Percentiles rank a stretch among this genome's conserved stretches.
These are phyloP conservation scores for Coniochaeta sp. DNA, from an alignment of 2,329 filamentous ascomycete species.

Conservation along the genomic window DNA sequence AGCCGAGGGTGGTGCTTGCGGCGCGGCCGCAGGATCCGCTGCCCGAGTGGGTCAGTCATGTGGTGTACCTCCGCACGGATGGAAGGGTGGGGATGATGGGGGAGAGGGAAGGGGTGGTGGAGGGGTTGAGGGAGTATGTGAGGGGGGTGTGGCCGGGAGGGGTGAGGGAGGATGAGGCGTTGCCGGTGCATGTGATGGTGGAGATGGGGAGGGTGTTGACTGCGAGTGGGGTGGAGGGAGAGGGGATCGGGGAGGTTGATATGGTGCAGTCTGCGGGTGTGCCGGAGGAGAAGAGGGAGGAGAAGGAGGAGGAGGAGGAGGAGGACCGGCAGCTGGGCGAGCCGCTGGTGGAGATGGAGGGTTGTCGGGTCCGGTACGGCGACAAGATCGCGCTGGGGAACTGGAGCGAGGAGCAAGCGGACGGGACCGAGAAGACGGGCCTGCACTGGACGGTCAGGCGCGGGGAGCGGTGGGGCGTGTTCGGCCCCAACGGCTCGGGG, in stretches of 20 bases:
- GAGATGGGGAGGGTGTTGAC: constrained; percentile 44
- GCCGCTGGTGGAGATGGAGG: constrained; percentile 77
- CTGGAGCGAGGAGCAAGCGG: constrained; percentile 60
- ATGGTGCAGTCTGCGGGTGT: constrained; percentile 4
- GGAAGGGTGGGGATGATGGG: constrained; percentile 62
- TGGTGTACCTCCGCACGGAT: constrained; percentile 64
- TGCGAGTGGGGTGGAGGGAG: constrained; percentile 27
- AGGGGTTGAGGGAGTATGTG: constrained; percentile 41
- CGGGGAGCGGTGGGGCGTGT: constrained; percentile 85
- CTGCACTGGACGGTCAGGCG: constrained; percentile 76
- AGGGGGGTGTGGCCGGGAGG: constrained; percentile 36
- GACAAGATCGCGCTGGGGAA: constrained; percentile 71
- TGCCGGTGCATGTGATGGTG: constrained; percentile 39
- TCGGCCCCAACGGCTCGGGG: constrained; percentile 89
- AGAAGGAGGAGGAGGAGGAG: too few species aligned
- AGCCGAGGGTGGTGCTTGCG: constrained; percentile 68
- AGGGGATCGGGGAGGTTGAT: constrained; percentile 25
- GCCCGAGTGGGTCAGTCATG: constrained; percentile 84
- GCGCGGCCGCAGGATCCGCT: constrained; percentile 79
- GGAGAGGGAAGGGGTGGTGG: constrained; percentile 53
- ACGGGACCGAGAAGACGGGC: constrained; percentile 48
- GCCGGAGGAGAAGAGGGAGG: neutral
- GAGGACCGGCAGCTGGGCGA: constrained; percentile 41
- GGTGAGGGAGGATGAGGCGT: constrained; percentile 35
- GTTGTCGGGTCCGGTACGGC: constrained; percentile 75